These are phyloP conservation scores for Lizanozyma gosingica DNA, from an alignment of 1,139 yeast genomes.

Conservation along the genomic window DNA sequence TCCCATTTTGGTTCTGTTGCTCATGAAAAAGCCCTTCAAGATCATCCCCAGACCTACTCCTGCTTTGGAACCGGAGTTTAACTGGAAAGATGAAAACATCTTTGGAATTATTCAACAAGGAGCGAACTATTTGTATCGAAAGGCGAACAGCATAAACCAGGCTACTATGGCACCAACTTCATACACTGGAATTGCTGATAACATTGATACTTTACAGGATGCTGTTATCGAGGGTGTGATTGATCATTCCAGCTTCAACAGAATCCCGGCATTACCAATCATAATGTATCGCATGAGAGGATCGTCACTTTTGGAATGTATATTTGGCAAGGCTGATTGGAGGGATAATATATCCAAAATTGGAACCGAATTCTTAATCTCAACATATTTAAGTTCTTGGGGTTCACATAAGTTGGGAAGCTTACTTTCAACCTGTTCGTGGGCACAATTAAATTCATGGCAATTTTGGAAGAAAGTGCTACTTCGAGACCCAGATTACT, in stretches of 20 bases:
- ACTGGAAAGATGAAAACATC: not conserved
- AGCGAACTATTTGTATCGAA: not conserved
- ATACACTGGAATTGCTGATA: slow-evolving; percentile 11
- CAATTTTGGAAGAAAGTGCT: slow-evolving; percentile 16
- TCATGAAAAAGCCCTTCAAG: slow-evolving; percentile 12
- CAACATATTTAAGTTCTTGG: slow-evolving; percentile 29
- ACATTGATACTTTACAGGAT: slow-evolving; percentile 24
- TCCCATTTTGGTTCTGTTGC: slow-evolving; percentile 21
- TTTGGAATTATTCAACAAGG: not conserved
- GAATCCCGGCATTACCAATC: slow-evolving; percentile 33
- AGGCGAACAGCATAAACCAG: not conserved
- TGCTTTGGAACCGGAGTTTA: not conserved
- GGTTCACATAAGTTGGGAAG: slow-evolving; percentile 27
- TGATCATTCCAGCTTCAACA: slow-evolving; percentile 32
- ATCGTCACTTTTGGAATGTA: slow-evolving; percentile 24
- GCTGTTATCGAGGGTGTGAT: slow-evolving; percentile 28
- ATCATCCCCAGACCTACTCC: not conserved
- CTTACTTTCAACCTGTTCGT: slow-evolving; percentile 7
- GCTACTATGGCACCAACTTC: slow-evolving; percentile 4
- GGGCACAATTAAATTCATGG: slow-evolving; percentile 1
- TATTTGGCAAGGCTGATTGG: slow-evolving; percentile 13
- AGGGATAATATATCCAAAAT: slow-evolving; percentile 8
- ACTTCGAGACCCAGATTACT: slow-evolving; percentile 22
- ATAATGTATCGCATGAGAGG: slow-evolving; percentile 31
- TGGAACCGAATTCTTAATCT: slow-evolving; percentile 28